Conservation (phyloP, 2,329 filamentous ascomycete species). For the Juglanconis juglandina region DNA sequence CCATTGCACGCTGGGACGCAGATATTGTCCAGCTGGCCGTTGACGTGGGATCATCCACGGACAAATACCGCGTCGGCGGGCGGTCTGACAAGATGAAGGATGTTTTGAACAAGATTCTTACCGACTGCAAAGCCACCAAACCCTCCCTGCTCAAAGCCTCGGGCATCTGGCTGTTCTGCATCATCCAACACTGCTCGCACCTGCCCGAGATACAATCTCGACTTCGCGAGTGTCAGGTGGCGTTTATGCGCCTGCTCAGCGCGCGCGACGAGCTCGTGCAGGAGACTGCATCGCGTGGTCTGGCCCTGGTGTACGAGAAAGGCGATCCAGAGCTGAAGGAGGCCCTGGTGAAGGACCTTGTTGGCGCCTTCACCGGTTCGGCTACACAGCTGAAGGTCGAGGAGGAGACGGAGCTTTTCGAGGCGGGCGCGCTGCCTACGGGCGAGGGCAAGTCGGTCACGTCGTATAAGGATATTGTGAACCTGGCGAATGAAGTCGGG, state of each 20-base stretch:
- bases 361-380: slow-evolving; percentile 81
- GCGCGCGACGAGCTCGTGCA: slow-evolving; percentile 93
- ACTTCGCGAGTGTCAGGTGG: slow-evolving; percentile 74
- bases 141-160: slow-evolving; percentile 87
- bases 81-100: slow-evolving; percentile 42
- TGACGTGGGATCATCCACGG: slow-evolving; percentile 61
- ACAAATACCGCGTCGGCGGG: slow-evolving; percentile 31
- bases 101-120: slow-evolving; percentile 69
- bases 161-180: slow-evolving; percentile 89
- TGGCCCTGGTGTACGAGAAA: slow-evolving; percentile 91
- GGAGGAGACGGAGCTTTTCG: slow-evolving; percentile 88
- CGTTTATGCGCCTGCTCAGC: slow-evolving; percentile 82
- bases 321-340: slow-evolving; percentile 78
- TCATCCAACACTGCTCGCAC: slow-evolving; percentile 87
- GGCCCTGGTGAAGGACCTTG: slow-evolving; percentile 80
- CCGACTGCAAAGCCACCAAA: slow-evolving; percentile 78
- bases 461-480: slow-evolving; percentile 97
- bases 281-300: slow-evolving; percentile 85
- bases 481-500: slow-evolving; percentile 89
- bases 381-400: slow-evolving; percentile 76
- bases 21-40: slow-evolving; percentile 70
- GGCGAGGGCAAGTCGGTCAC: slow-evolving; percentile 86
- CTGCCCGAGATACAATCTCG: slow-evolving; percentile 69
- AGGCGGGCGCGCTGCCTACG: slow-evolving; percentile 83
- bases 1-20: slow-evolving; percentile 78